Base-by-base conservation (phyloP, 768 basidiomycete species). In the Calocybe gangraenosa region DNA sequence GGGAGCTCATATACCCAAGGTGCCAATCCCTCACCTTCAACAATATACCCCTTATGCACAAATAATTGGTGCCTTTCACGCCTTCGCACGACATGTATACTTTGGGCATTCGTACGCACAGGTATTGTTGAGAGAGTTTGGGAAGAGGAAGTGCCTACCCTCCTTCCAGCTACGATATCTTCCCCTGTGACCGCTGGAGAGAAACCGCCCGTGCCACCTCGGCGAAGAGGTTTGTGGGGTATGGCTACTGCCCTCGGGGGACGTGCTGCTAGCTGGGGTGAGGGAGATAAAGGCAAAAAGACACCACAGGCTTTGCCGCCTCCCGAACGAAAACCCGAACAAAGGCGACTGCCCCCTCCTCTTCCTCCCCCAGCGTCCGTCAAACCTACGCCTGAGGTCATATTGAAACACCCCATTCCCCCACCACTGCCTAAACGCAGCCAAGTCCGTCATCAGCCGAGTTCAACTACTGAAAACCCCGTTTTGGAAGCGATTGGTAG, bases 51-150 rank as follows among this genome's bases (percentile, higher is more conserved):
- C 1, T 69, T 96, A 2, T 96, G 92, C 57, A 68, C 76, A 9
- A 79, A 77, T 14, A 83, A 87, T n/a, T 95, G 92, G 84, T 95
- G 92, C 61, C 70, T 95, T 13, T 68, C 76, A 4, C 79, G 93
- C 7, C 70, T 96, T 15, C 80, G 92, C 10, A 74, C 84, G 30
- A 91, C 92, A n/a, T 94, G 92, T 63, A 85, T 84, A 3, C 67
- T 95, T 11, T 96, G 92, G 92, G 80, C 86, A 14, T 95, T 89
- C 56, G 82, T 95, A 40, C 79, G 91, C 18, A 82, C 79, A 0
- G 80, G 86, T 8, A 70, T 96, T 43, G 72, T 95, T 15, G 90
- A 92, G 48, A 85, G 83, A 53, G 69, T 95, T 4, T 96, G 93
- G 93, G 86, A 91, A 45, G 92, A 94, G 51, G 88, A 84, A 46